These are phyloP conservation scores for Arthonia radiata DNA, from an alignment of 495 filamentous ascomycete species.

Conservation along the genomic window DNA sequence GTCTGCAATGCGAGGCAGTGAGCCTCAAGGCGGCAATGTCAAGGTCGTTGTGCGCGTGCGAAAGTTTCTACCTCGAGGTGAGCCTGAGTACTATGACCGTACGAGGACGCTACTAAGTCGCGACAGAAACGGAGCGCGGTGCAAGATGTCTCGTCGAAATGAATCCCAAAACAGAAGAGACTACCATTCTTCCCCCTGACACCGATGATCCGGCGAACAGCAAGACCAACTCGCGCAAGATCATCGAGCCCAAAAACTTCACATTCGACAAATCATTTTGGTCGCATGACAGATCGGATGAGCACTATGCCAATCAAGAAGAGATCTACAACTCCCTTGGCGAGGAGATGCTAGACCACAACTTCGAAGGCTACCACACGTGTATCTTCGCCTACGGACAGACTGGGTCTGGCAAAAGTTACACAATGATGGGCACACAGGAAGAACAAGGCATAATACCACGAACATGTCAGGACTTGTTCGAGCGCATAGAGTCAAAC, in stretches of 20 bases:
- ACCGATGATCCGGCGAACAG: conserved; percentile 37
- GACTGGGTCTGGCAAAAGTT: conserved; percentile 92
- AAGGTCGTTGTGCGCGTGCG: conserved; percentile 82
- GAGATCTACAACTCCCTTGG: conserved; percentile 87
- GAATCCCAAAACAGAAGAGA: conserved; percentile 64
- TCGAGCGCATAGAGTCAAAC: conserved; percentile 74
- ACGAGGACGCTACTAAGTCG: not conserved
- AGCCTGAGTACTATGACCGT: conserved; percentile 6
- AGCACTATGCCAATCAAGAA: conserved; percentile 64
- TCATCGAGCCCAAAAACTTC: conserved; percentile 70
- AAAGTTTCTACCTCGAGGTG: conserved; percentile 75
- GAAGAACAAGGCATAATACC: conserved; percentile 79
- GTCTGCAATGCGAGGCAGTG: conserved; percentile 8
- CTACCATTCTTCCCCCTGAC: conserved; percentile 47
- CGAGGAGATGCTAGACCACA: conserved; percentile 95
- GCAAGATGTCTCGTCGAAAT: conserved; percentile 73
- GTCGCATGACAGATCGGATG: conserved; percentile 55
- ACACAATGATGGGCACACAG: conserved; percentile 96
- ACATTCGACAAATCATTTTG: conserved; percentile 96
- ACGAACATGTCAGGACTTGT: conserved; percentile 88
- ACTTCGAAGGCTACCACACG: conserved; percentile 97
- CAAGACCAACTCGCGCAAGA: conserved; percentile 43
- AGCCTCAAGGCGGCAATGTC: conserved; percentile 57
- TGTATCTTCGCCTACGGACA: conserved; percentile 99
- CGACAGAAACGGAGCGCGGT: conserved; percentile 41